Evolutionary conservation across 129 eudicot species (phyloP), one percentile per base, ranked within the genome.

Genomic region (Lactuca saligna): DNA sequence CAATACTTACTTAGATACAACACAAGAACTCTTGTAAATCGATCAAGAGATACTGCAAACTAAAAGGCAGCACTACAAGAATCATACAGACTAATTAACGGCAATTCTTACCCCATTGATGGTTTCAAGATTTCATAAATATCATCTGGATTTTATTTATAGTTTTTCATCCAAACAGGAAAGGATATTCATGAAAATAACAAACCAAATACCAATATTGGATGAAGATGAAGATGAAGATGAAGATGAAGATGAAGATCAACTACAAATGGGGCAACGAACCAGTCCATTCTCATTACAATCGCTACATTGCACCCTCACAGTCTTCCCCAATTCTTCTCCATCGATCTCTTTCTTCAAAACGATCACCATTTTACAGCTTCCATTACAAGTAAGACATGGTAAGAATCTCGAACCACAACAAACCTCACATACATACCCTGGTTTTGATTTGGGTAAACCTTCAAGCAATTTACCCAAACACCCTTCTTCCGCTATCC

Each of bases 251-350:
- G 50, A 25, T 25, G 29, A 25, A 12, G 33, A 65, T 87, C 95
- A 92, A 72, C 82, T 78, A 74, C 98, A 92, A 63, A 89, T 70
- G 20, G 98, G 95, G 69, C 98, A 92, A 34, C 79, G 81, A 72
- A 85, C 85, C 66, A 93, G 82, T 2, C 97, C 98, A 85, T 93
- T 93, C 82, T 93, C 98, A 80, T 89, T 93, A 75, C 98, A 93
- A 55, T 93, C 92, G 13, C 78, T 50, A 70, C 98, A 93, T 48
- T 84, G 81, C 35, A 75, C 81, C 50, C 74, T 83, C 57, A 65
- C 84, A 58, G 54, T 63, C 77, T 53, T 61, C 66, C 70, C 76
- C 17, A 48, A 50, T 54, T 54, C 51, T 42, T 57, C 49, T 13
- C 44, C 85, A 42, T 65, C 74, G 7, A n/a, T 56, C 16, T 75